Base-by-base conservation (phyloP, 345 rosid species). In the Lumnitzera littorea region DNA sequence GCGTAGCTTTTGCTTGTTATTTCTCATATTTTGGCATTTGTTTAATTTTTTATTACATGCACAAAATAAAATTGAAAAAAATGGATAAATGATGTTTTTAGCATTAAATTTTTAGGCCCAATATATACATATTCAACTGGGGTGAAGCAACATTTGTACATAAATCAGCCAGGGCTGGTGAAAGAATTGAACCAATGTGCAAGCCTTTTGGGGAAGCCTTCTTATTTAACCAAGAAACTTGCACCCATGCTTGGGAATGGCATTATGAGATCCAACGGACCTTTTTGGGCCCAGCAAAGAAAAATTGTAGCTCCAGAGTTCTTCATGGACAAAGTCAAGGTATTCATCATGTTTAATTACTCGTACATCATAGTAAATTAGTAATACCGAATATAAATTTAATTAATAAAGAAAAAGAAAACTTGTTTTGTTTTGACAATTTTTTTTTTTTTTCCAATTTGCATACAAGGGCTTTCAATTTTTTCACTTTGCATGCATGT, bases 311-410 rank as follows among this genome's bases (percentile, higher is more conserved):
- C 95, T 7, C 91, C 96, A 0, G 85, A 85, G 71, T 89, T 86
- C 79, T 80, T 82, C 66, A 70, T 78, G 51, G 88, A 89, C 62
- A 86, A 84, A 72, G 90, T 82, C 67, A 86, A 89, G 92, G 96
- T 88, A 58, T 54, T 24, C 70, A 56, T 41, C 55, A 11, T 16
- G n/a, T 52, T 49, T 16, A 12, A n/a, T 13, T 49, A 14, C 23
- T 15, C 63, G 7, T 29, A 29, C 36, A 29, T 29, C 36, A 29
- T 29, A 6, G 7, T 29, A 29, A 6, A 29, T 5, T 27, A 27
- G 31, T 27, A 20, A 27, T 27, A 27, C 31, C 3, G 1, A 3
- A 27, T 27, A 27, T 27, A 27, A 27, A 27, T 5, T 27, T 27
- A 27, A 1, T 27, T 27, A 27, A 20, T 20, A 20, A 20, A 20